Evolutionary conservation across 371 early-diverging fungal genomes (phyloP), one percentile per base, ranked within the genome.

Genomic region (Zychaea mexicana): DNA sequence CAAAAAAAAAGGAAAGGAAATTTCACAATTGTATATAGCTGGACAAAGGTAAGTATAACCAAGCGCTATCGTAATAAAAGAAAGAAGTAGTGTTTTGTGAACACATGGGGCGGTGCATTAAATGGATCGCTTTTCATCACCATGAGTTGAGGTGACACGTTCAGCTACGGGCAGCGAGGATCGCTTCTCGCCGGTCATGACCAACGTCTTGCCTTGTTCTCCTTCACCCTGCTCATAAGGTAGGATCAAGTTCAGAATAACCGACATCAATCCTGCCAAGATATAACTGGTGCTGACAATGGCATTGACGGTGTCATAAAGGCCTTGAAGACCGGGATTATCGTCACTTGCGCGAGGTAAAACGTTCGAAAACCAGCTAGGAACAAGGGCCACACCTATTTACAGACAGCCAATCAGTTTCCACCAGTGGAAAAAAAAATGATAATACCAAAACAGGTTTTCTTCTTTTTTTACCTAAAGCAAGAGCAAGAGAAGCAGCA

Each of bases 251-350:
- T 85, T 86, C 57, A 86, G 68, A 3, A 84, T 12, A n/a, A 84
- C 81, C 26, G 79, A 73, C 45, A 83, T 65, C 10, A 84, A 72
- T 3, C 82, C 84, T 9, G 79, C 81, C 58, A 85, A 76, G 13
- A 79, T 75, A 49, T 82, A 86, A 8, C 82, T 79, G 22, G 84
- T 85, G 54, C 77, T 77, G 19, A 84, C 74, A 12, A 85, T 71
- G 46, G 84, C 80, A 24, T 74, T 68, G 27, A 81, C 70, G 0
- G 85, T 74, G 32, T 77, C 83, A 63, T 72, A 70, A 53, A 86
- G 66, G n/a, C 85, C 85, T 54, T 66, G 69, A 33, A 82, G 56
- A 15, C 80, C 78, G 15, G 68, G 53, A 22, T 74, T 79, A 22
- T 63, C 57, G 31, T 73, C 82, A 17, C 47, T 59, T 10, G 45